phyloP scores from a whole-genome alignment of 176 grass and related monocot species.

The Oryza australiensis region DNA sequence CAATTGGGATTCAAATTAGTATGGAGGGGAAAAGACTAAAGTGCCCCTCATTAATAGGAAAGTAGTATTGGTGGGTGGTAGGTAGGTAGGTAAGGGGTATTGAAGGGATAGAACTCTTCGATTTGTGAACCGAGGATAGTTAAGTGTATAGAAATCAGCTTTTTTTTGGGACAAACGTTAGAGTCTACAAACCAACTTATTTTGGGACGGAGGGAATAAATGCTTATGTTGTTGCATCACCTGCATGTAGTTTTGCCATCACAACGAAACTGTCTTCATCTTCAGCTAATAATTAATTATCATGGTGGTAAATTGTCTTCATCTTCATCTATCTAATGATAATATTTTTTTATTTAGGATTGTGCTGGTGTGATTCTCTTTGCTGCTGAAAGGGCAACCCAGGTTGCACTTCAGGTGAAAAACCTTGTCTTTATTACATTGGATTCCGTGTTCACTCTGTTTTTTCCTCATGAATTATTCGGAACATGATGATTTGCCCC shows the following conservation, averaged over 20 bases:
- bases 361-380: constrained; percentile 93
- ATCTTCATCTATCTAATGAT: constrained; percentile 26
- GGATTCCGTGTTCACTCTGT: background rate
- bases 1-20: too few relatives aligned
- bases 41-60: too few relatives aligned
- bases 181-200: too few relatives aligned
- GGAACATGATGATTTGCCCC: background rate
- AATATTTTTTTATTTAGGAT: constrained; percentile 48
- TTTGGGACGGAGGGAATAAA: too few relatives aligned
- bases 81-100: too few relatives aligned
- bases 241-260: constrained; percentile 8
- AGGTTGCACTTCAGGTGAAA: constrained; percentile 92
- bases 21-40: too few relatives aligned
- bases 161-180: too few relatives aligned
- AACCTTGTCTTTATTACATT: constrained; percentile 19
- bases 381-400: constrained; percentile 92
- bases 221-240: constrained; percentile 4
- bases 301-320: constrained; percentile 9
- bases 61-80: too few relatives aligned
- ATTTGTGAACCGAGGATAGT: too few relatives aligned
- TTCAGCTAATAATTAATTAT: constrained; percentile 1
- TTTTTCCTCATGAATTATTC: background rate
- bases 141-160: too few relatives aligned
- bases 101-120: too few relatives aligned
- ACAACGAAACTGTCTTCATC: constrained; percentile 26